These are phyloP conservation scores for Loxodes magnus DNA, from an alignment of 73 alveolate genomes.

Conservation along the genomic window DNA sequence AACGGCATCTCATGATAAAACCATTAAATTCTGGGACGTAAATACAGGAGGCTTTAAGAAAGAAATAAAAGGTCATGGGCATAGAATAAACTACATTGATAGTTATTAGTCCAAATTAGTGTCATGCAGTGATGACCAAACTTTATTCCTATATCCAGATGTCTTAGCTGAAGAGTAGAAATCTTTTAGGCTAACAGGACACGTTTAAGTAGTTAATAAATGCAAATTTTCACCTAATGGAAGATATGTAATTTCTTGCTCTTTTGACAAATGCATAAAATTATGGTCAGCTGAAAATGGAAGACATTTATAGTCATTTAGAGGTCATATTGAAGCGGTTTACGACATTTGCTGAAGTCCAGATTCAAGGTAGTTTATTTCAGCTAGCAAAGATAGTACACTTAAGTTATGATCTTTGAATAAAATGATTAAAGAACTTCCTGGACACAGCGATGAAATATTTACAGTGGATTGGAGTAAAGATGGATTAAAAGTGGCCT, in stretches of 20 bases:
- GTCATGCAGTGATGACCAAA: constrained; percentile 96
- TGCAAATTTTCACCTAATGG: constrained; percentile 94
- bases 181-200: constrained; percentile 98
- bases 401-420: constrained; percentile 92
- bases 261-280: constrained; percentile 94
- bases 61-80: constrained; percentile 44
- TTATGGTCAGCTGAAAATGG: constrained; percentile 99
- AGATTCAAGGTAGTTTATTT: constrained; percentile 89
- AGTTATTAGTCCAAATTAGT: too few species aligned
- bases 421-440: constrained; percentile 75
- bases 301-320: constrained; percentile 74
- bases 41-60: constrained; percentile 10
- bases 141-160: constrained; percentile 94
- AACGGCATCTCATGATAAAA: constrained; percentile 94
- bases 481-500: constrained; percentile 96
- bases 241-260: constrained; percentile 92
- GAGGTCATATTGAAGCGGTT: constrained; percentile 97
- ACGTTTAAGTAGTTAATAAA: constrained; percentile 86
- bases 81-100: constrained; percentile 38
- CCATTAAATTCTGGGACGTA: constrained; percentile 63
- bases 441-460: constrained; percentile 93
- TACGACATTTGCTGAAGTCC: constrained; percentile 98
- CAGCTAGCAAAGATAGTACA: constrained; percentile 95
- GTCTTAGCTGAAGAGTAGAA: constrained; percentile 52
- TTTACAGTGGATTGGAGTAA: constrained; percentile 99